Evolutionary conservation across 1,284 basidiomycete species (phyloP).

Genomic region (Rhodotorula glutinis): DNA sequence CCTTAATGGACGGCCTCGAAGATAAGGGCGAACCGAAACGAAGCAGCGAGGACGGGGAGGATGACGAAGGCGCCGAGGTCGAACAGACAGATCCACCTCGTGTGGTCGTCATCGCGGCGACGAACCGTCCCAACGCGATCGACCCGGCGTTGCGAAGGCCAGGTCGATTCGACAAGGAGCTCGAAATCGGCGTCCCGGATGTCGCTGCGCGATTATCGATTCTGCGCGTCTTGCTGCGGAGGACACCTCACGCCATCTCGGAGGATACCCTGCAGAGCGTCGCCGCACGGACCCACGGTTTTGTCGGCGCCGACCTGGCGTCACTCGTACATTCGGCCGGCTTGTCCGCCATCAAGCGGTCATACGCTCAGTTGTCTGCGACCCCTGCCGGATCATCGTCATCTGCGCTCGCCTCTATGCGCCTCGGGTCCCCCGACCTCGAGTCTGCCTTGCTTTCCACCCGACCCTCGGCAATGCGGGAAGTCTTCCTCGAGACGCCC

Average conservation of each 20-base stretch:
- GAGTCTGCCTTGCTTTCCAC: constrained; percentile 68
- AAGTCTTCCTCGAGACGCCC: constrained; percentile 82
- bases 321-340: constrained; percentile 92
- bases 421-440: constrained; percentile 58
- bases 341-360: constrained; percentile 79
- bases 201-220: constrained; percentile 77
- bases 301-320: constrained; percentile 92
- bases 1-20: constrained; percentile 91
- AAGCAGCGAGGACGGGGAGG: constrained; percentile 46
- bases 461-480: constrained; percentile 89
- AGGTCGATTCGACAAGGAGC: constrained; percentile 92
- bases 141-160: constrained; percentile 92
- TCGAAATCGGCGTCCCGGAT: constrained; percentile 95
- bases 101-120: constrained; percentile 94
- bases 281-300: constrained; percentile 83
- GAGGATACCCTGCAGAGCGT: constrained; percentile 62
- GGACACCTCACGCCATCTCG: constrained; percentile 72
- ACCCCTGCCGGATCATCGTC: constrained; percentile 19
- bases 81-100: constrained; percentile 49
- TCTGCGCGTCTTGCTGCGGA: constrained; percentile 72
- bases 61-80: constrained; percentile 49
- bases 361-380: constrained; percentile 30
- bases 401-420: constrained; percentile 19
- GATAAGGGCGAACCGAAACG: constrained; percentile 48
- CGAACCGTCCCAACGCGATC: constrained; percentile 94